Base-by-base conservation (phyloP, 2,329 filamentous ascomycete genomes). In the Hypoxylon rubiginosum region DNA sequence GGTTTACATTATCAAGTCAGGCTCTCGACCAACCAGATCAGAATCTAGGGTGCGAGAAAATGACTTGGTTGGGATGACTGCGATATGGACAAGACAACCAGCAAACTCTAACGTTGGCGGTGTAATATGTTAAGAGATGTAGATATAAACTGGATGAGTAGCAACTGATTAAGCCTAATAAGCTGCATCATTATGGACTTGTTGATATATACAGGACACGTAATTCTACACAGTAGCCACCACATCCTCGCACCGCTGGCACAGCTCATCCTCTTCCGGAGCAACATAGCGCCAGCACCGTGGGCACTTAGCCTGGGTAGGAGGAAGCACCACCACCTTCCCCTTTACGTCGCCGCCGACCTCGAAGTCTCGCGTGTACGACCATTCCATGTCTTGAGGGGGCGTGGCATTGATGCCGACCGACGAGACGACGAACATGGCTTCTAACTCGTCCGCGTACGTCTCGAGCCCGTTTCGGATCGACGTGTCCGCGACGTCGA, bases 251-350 rank as follows among this genome's bases (percentile, higher is more conserved):
- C 95, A 98, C 75, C 93, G 84, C 52, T 79, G 80, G 78, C 95
- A 98, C 17, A 97, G 80, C 41, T 82, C 78, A 17, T 91, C 88
- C 71, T 90, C 85, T 51, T 80, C 79, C n/a, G 86, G 82, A n/a
- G 91, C 90, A 24, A 91, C 85, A 78, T 93, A 97, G 67, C 91
- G 88, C 96, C 96, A 99, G 80, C 96, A 99, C 54, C 96, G 85
- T 0, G 88, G 85, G 77, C 96, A 99, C 79, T 98, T 99, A 50
- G 84, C 80, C 11, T 83, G 74, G 71, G 72, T 77, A 1, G 86
- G 86, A 62, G 86, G 84, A 54, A 84, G 70, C 21, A 85, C 82
- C 69, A 80, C 79, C 21, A 82, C 83, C 30, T 71, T 79, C 34
- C 80, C 81, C 62, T 70, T 71, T 5, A 64, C 53, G 15, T 55